These are phyloP conservation scores for Colletotrichum paranaense DNA, from an alignment of 2,329 filamentous ascomycete species.

Conservation along the genomic window DNA sequence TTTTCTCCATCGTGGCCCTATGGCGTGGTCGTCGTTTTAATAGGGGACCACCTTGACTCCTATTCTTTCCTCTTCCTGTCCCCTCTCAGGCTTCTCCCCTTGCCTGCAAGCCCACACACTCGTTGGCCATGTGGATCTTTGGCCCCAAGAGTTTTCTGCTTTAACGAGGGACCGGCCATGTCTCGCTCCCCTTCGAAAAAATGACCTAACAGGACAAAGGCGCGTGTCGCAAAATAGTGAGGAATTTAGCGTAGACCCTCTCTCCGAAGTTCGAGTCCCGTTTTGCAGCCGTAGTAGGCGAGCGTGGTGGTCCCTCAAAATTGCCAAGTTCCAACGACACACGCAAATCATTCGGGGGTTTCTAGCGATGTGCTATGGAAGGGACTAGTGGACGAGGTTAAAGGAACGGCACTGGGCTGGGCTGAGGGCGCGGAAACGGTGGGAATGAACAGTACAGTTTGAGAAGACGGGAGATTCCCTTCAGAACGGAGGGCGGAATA, in stretches of 20 bases:
- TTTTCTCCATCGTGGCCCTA: conserved; percentile 34
- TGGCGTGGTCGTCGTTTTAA: conserved; percentile 25
- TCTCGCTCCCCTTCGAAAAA: conserved; percentile 2
- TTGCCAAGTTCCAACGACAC: background rate
- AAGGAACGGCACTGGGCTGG: background rate
- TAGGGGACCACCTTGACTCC: conserved; percentile 31
- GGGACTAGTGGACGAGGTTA: background rate
- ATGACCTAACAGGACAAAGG: conserved; percentile 28
- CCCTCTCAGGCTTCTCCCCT: background rate
- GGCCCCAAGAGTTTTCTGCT: background rate
- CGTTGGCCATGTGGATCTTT: conserved; percentile 22
- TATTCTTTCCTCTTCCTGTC: background rate
- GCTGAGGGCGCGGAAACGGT: background rate
- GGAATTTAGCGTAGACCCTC: background rate
- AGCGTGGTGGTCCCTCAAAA: no score
- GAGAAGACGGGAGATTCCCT: background rate
- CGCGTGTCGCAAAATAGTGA: conserved; percentile 12
- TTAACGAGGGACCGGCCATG: background rate
- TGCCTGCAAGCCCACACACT: background rate
- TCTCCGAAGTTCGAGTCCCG: background rate
- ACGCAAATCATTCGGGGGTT: background rate
- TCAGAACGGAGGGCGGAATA: background rate
- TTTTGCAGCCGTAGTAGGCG: background rate
- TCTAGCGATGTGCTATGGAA: background rate
- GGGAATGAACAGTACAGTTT: background rate